A percentile compares a stretch with the other conserved stretches of the same genome.
phyloP scores from a whole-genome alignment of 108 stramenopile genomes.

The Nitzschia sp. region DNA sequence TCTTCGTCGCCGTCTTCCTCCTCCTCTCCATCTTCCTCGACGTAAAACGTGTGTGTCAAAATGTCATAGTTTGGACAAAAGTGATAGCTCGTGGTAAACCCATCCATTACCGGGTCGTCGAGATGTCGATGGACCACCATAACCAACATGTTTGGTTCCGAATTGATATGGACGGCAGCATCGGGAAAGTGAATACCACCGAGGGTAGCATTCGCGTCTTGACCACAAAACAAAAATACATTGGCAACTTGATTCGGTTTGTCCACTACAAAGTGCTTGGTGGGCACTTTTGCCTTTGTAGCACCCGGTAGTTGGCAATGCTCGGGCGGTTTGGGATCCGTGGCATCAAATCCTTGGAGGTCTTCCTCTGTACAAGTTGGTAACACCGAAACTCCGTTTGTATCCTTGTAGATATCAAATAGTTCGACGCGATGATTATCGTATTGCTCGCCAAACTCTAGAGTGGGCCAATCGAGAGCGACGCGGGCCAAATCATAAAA shows the following conservation, averaged over 20 bases:
- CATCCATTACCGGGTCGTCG: conserved; percentile 15
- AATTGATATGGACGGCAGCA: conserved; percentile 30
- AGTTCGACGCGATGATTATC: neutral
- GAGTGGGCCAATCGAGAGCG: conserved; percentile 8
- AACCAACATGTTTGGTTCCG: conserved; percentile 24
- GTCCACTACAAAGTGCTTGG: conserved; percentile 12
- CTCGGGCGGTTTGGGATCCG: neutral
- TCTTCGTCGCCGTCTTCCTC: too few species aligned
- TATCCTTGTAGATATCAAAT: conserved; percentile 22
- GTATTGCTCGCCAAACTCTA: conserved; percentile 10
- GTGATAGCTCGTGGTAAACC: conserved; percentile 33
- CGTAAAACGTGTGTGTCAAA: conserved; percentile 19
- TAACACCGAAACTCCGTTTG: conserved; percentile 4
- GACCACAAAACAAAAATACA: conserved; percentile 29
- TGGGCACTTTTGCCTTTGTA: neutral
- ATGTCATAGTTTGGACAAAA: conserved; percentile 38
- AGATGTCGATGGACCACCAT: conserved; percentile 22
- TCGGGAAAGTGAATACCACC: conserved; percentile 38
- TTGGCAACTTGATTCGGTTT: conserved; percentile 19
- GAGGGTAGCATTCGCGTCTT: conserved; percentile 5
- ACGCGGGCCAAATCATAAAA: conserved; percentile 5
- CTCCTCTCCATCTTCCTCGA: neutral
- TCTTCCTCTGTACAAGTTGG: conserved; percentile 11
- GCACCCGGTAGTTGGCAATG: conserved; percentile 27
- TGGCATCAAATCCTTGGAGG: neutral